Percentiles rank a stretch among this genome's conserved stretches.
Evolutionary conservation across 1,284 basidiomycete species (phyloP).

Genomic region (Pseudozyma tsukubaensis): DNA sequence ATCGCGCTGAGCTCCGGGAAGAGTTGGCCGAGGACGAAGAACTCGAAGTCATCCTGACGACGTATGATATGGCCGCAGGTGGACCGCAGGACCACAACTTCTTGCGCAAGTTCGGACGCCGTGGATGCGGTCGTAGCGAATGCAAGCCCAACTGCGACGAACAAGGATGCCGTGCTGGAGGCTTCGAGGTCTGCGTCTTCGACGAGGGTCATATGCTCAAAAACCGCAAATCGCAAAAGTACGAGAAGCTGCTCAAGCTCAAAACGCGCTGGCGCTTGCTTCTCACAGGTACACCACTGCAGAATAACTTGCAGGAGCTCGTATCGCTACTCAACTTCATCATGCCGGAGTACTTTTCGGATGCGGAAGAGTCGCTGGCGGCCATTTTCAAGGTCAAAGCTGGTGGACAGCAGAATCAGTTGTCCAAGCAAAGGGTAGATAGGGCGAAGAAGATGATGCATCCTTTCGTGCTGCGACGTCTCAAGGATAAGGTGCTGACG

Average conservation of each 20-base stretch:
- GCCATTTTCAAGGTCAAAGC: slow-evolving; percentile 97
- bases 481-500: slow-evolving; percentile 87
- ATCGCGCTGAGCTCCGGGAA: slow-evolving; percentile 81
- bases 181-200: slow-evolving; percentile 86
- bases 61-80: slow-evolving; percentile 92
- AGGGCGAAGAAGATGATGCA: slow-evolving; percentile 99
- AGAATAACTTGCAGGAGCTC: slow-evolving; percentile 85
- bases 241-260: slow-evolving; percentile 86
- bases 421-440: slow-evolving; percentile 89
- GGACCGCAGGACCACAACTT: slow-evolving; percentile 85
- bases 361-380: slow-evolving; percentile 79
- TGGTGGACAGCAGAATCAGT: slow-evolving; percentile 83
- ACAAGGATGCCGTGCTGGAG: slow-evolving; percentile 70
- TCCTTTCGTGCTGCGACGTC: slow-evolving; percentile 92
- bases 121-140: slow-evolving; percentile 42
- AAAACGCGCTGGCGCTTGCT: slow-evolving; percentile 89
- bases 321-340: slow-evolving; percentile 96
- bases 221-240: slow-evolving; percentile 95
- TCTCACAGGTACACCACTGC: slow-evolving; percentile 94
- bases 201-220: slow-evolving; percentile 97
- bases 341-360: slow-evolving; percentile 86
- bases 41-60: slow-evolving; percentile 94
- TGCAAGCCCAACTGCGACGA: slow-evolving; percentile 41
- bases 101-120: slow-evolving; percentile 73
- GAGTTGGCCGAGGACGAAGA: slow-evolving; percentile 75